These are phyloP conservation scores for Sphagnum tenellum DNA, from an alignment of 225 moss, liverwort and hornwort species.

Conservation along the genomic window DNA sequence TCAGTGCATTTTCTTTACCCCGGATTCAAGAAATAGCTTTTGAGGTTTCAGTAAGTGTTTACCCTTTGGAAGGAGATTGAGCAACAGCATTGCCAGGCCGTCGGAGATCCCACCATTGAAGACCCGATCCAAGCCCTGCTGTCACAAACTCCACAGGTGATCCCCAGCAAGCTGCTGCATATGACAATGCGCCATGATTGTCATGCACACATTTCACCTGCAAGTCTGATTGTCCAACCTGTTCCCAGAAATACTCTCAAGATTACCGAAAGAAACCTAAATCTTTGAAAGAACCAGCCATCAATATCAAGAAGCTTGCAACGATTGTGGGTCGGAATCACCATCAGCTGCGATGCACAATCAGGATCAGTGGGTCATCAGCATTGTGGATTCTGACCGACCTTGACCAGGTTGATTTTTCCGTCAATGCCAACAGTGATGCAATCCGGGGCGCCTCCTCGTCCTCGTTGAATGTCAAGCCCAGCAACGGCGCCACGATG, in stretches of 20 bases:
- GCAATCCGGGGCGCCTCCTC: constrained; percentile 62
- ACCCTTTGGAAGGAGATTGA: constrained; percentile 93
- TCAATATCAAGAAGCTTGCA: background rate
- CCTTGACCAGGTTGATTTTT: constrained; percentile 76
- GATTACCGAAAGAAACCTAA: background rate
- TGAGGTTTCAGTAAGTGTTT: background rate
- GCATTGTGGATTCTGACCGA: constrained; percentile 6
- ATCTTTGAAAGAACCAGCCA: background rate
- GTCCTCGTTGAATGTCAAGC: constrained; percentile 67
- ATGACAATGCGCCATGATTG: constrained; percentile 77
- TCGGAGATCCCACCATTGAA: constrained; percentile 97
- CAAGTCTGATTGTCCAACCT: constrained; percentile 63
- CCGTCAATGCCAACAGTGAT: constrained; percentile 81
- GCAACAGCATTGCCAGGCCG: constrained; percentile 81
- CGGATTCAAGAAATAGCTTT: too few relatives aligned
- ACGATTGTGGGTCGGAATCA: background rate
- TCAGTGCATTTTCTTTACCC: too few relatives aligned
- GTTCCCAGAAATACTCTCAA: constrained; percentile 5
- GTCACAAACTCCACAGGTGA: constrained; percentile 86
- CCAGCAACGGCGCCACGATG: constrained; percentile 56
- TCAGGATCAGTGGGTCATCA: background rate
- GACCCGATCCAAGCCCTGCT: constrained; percentile 72
- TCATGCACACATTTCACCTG: constrained; percentile 68
- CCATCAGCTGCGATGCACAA: background rate
- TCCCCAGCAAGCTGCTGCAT: constrained; percentile 80